Percentiles rank a stretch among this genome's conserved stretches.
Evolutionary conservation across 2,329 filamentous ascomycete species (phyloP).

Genomic region (Cladosporium sp.): DNA sequence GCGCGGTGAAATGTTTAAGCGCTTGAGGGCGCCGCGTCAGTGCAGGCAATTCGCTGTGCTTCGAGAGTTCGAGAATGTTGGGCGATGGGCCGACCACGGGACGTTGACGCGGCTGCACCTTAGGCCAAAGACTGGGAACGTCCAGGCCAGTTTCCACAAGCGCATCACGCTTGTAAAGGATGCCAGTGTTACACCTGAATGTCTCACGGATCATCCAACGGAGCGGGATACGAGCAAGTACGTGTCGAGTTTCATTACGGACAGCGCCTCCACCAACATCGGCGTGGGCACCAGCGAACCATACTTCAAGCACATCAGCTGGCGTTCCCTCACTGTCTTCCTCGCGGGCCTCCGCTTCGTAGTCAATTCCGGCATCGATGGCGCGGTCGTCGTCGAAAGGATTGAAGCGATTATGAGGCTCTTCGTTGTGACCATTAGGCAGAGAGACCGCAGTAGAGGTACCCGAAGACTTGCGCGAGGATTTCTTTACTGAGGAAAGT

Average conservation of each 20-base stretch:
- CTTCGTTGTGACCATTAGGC: neutral
- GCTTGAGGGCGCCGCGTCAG: constrained; percentile 4
- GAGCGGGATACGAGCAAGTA: constrained; percentile 42
- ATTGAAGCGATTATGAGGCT: neutral
- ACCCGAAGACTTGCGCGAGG: neutral
- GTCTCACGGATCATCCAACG: constrained; percentile 47
- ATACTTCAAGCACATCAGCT: constrained; percentile 33
- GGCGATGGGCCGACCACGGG: constrained; percentile 36
- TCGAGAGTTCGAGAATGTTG: constrained; percentile 27
- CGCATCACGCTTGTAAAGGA: constrained; percentile 37
- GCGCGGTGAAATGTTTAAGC: constrained; percentile 7
- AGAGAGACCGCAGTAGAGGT: neutral
- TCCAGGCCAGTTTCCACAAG: constrained; percentile 42
- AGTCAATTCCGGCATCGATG: constrained; percentile 1
- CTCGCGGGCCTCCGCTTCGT: constrained; percentile 13
- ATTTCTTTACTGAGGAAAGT: neutral
- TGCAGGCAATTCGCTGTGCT: neutral
- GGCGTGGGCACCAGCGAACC: constrained; percentile 42
- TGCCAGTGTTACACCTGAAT: constrained; percentile 45
- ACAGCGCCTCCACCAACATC: constrained; percentile 46
- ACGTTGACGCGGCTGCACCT: constrained; percentile 30
- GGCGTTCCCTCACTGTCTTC: constrained; percentile 25
- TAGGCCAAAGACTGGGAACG: constrained; percentile 39
- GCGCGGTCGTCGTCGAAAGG: neutral
- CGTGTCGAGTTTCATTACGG: constrained; percentile 38